A percentile compares a stretch with the other conserved stretches of the same genome.
These are phyloP conservation scores for Bruguiera parviflora DNA, from an alignment of 345 rosid genomes.

Conservation along the genomic window DNA sequence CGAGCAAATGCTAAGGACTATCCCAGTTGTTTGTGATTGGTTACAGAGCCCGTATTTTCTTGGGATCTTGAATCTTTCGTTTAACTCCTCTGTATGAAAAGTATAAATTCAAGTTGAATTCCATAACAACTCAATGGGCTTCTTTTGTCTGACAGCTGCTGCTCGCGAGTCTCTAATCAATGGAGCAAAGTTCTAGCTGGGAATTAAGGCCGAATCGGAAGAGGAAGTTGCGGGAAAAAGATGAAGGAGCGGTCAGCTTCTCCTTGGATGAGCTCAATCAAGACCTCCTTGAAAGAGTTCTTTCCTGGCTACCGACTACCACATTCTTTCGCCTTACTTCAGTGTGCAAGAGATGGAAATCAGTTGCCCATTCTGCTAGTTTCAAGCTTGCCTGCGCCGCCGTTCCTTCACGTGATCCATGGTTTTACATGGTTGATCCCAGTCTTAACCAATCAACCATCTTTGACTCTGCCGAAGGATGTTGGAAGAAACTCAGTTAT, in stretches of 20 bases:
- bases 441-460: conserved; percentile 39
- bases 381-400: conserved; percentile 77
- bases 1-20: conserved; percentile 6
- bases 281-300: conserved; percentile 76
- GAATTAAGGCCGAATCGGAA: conserved; percentile 38
- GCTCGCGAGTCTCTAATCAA: conserved; percentile 11
- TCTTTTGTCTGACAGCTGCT: conserved; percentile 20
- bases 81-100: background rate
- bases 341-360: conserved; percentile 89
- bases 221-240: conserved; percentile 48
- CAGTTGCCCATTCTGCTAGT: conserved; percentile 52
- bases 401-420: conserved; percentile 68
- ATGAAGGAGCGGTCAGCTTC: conserved; percentile 27
- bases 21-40: conserved; percentile 4
- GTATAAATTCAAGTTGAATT: background rate
- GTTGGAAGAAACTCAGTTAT: conserved; percentile 58
- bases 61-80: too few relatives aligned
- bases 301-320: conserved; percentile 82
- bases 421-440: conserved; percentile 72
- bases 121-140: background rate
- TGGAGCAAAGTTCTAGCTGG: conserved; percentile 28
- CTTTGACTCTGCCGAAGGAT: conserved; percentile 59
- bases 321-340: conserved; percentile 56
- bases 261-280: conserved; percentile 66
- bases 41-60: background rate